Base-by-base conservation (phyloP, 2,329 filamentous ascomycete species). In the Aphanocladium album region DNA sequence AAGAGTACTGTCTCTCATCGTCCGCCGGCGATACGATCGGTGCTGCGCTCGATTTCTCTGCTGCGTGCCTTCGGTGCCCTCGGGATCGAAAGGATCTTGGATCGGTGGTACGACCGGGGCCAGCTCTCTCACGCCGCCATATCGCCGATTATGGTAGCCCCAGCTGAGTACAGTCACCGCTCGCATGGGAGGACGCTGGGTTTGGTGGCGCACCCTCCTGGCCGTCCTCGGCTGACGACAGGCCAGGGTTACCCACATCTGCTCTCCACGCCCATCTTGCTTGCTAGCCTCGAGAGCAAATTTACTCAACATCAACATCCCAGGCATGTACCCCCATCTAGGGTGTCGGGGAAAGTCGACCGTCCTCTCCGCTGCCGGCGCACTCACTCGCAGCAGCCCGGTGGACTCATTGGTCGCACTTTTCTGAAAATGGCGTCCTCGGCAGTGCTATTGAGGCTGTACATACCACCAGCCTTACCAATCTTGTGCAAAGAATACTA, bases 71-170 rank as follows among this genome's bases (percentile, higher is more conserved):
- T 57, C 30, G 46, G 35, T 43, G 46, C 25, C 56, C 37, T 57
- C 30, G 46, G 56, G 25, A 52, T 51, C 56, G 47, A 33, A 45
- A 7, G 25, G 56, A 52, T 58, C 56, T 58, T 52, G 56, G 56
- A 52, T 58, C 56, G 46, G 45, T 58, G 45, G 46, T 58, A 35
- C 23, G 46, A 58, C 56, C 25, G 56, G 56, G 56, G 56, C 45
- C 56, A 58, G 46, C 46, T 5, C 30, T 50, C 55, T 47, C 23
- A 52, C 30, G 56, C 56, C 56, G 47, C 47, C 56, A 52, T 58
- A 58, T 58, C 56, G 56, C 35, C 56, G 56, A 58, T 58, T 51
- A 45, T 58, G 56, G 33, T 46, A 58, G 56, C 56, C 56, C 56
- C 47, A 58, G 56, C 56, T 58, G 56, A 58, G 56, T 19, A 51